These are phyloP conservation scores for Rhynchosporium graminicola DNA, from an alignment of 2,329 filamentous ascomycete species.

Conservation along the genomic window DNA sequence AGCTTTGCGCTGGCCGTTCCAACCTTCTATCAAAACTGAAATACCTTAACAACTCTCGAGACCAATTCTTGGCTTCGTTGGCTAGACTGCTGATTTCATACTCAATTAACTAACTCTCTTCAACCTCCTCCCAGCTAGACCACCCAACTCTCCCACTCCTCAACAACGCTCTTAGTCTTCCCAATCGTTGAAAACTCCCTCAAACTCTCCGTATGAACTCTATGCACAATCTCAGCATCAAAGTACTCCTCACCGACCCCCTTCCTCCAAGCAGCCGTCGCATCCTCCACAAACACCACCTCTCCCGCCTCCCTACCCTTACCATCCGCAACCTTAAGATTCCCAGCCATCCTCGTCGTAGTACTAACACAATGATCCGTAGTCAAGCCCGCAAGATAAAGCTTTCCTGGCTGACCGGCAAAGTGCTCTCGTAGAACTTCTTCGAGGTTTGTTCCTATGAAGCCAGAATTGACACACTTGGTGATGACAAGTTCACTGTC, in stretches of 20 bases:
- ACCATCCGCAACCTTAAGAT: slow-evolving; percentile 45
- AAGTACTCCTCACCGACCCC: slow-evolving; percentile 37
- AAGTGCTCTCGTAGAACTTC: slow-evolving; percentile 39
- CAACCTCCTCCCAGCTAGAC: background rate
- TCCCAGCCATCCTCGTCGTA: slow-evolving; percentile 49
- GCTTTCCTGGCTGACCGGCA: slow-evolving; percentile 7
- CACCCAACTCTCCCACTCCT: slow-evolving; percentile 13
- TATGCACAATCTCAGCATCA: slow-evolving; percentile 50
- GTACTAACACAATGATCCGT: slow-evolving; percentile 54
- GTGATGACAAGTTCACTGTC: slow-evolving; percentile 44
- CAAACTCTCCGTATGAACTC: slow-evolving; percentile 47
- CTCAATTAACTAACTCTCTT: background rate
- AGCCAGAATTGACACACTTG: slow-evolving; percentile 50
- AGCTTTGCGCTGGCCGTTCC: no score
- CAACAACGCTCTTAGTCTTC: slow-evolving; percentile 42
- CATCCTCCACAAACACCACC: slow-evolving; percentile 48
- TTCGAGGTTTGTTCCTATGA: slow-evolving; percentile 49
- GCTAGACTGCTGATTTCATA: no score
- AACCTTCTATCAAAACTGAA: no score
- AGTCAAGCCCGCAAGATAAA: slow-evolving; percentile 45
- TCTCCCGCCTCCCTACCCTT: slow-evolving; percentile 40
- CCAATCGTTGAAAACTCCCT: slow-evolving; percentile 50
- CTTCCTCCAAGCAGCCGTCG: slow-evolving; percentile 49
- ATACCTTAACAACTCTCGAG: no score
- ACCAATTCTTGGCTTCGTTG: no score